phyloP scores from a whole-genome alignment of 176 grass and related monocot species.

The Bolboschoenus planiculmis region DNA sequence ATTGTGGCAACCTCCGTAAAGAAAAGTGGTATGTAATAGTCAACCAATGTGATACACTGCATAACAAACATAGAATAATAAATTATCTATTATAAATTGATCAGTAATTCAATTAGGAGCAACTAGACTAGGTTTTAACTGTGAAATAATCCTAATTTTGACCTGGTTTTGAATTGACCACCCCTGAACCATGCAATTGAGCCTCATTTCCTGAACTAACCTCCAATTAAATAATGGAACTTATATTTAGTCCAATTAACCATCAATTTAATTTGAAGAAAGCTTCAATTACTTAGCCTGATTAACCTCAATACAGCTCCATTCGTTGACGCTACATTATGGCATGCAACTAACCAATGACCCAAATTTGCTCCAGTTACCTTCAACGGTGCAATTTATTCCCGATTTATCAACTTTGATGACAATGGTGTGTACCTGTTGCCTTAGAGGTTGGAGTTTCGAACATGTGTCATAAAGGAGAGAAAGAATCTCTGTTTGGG shows the following conservation, averaged over 20 bases:
- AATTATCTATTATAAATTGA: background rate
- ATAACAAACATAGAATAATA: background rate
- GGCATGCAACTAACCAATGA: background rate
- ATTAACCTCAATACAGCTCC: background rate
- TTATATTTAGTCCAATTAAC: background rate
- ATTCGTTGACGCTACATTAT: background rate
- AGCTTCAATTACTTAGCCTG: background rate
- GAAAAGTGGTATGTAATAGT: conserved; percentile 57
- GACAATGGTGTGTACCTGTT: conserved; percentile 38
- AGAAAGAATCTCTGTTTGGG: conserved; percentile 46
- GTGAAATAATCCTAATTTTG: background rate
- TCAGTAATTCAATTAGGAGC: background rate
- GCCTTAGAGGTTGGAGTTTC: conserved; percentile 28
- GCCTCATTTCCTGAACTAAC: background rate
- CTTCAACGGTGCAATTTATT: background rate
- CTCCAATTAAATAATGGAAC: background rate
- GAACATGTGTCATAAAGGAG: conserved; percentile 41
- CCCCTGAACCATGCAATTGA: background rate
- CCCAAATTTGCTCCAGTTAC: background rate
- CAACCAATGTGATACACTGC: conserved; percentile 75
- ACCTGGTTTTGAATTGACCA: background rate
- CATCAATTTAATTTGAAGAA: background rate
- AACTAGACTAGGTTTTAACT: background rate
- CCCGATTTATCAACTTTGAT: background rate
- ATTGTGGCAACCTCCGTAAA: conserved; percentile 48